These are phyloP conservation scores for Pseudofabraea citricarpa DNA, from an alignment of 2,329 filamentous ascomycete species.

Conservation along the genomic window DNA sequence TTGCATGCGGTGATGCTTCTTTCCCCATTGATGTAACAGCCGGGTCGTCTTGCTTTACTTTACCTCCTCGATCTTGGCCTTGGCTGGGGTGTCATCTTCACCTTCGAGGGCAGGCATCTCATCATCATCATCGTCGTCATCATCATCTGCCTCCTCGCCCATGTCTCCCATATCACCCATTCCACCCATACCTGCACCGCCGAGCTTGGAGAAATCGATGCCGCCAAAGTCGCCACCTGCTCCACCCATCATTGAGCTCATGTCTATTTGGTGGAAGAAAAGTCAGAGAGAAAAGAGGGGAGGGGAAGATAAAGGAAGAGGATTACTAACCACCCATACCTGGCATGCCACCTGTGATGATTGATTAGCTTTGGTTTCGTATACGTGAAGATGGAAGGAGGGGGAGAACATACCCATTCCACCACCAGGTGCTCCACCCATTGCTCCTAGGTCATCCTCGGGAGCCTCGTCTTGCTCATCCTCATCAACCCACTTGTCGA, in stretches of 20 bases:
- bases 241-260: slow-evolving; percentile 32
- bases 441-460: slow-evolving; percentile 67
- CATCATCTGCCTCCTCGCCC: slow-evolving; percentile 28
- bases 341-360: slow-evolving; percentile 20
- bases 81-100: slow-evolving; percentile 47
- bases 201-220: slow-evolving; percentile 92
- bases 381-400: background rate
- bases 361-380: slow-evolving; percentile 1
- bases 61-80: slow-evolving; percentile 33
- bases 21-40: no score
- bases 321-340: slow-evolving; percentile 35
- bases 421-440: slow-evolving; percentile 65
- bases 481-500: slow-evolving; percentile 64
- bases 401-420: slow-evolving; percentile 24
- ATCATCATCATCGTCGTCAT: slow-evolving; percentile 52
- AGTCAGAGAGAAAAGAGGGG: background rate
- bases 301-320: background rate
- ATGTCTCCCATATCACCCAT: slow-evolving; percentile 32
- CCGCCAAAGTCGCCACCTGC: slow-evolving; percentile 70
- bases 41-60: no score
- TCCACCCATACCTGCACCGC: slow-evolving; percentile 52
- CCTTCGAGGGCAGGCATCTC: slow-evolving; percentile 83
- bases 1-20: no score
- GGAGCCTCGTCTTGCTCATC: slow-evolving; percentile 88
- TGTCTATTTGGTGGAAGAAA: slow-evolving; percentile 13